phyloP scores from a whole-genome alignment of 2,329 filamentous ascomycete species.

The Torrubiella hemipterigena region DNA sequence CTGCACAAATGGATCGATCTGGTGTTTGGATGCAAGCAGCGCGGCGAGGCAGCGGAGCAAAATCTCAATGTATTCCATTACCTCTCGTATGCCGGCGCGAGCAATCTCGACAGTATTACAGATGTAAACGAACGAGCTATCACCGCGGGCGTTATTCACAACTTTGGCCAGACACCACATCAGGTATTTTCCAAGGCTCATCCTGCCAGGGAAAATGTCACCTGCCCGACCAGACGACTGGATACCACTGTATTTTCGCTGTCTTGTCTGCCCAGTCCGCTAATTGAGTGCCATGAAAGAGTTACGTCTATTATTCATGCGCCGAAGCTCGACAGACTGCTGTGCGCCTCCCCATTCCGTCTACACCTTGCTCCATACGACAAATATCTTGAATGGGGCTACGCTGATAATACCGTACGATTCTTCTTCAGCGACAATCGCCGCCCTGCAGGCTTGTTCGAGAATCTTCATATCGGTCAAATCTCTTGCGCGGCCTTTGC shows the following conservation, averaged over 20 bases:
- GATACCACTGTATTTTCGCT: slow-evolving; percentile 69
- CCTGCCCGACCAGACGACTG: slow-evolving; percentile 54
- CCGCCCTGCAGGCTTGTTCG: slow-evolving; percentile 69
- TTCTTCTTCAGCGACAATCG: slow-evolving; percentile 80
- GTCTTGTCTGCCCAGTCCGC: slow-evolving; percentile 64
- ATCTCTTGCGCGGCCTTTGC: slow-evolving; percentile 75
- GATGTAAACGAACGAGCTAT: slow-evolving; percentile 79
- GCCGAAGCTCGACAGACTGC: slow-evolving; percentile 65
- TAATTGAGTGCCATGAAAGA: slow-evolving; percentile 65
- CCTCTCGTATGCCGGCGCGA: slow-evolving; percentile 87
- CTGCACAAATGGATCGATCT: slow-evolving; percentile 94
- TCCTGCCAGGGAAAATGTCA: slow-evolving; percentile 57
- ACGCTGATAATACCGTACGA: slow-evolving; percentile 80
- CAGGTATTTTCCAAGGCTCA: slow-evolving; percentile 84
- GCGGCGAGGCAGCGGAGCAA: slow-evolving; percentile 82
- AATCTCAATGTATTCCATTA: slow-evolving; percentile 93
- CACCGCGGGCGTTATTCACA: slow-evolving; percentile 93
- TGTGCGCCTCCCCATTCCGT: slow-evolving; percentile 74
- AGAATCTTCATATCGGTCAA: slow-evolving; percentile 87
- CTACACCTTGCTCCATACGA: slow-evolving; percentile 87
- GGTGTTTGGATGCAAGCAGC: slow-evolving; percentile 87
- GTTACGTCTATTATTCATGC: slow-evolving; percentile 72
- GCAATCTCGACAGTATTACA: slow-evolving; percentile 80
- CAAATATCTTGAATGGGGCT: slow-evolving; percentile 92
- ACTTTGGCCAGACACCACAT: slow-evolving; percentile 94